Base-by-base conservation (phyloP, 257 asterid genomes). In the Penstemon davidsonii region DNA sequence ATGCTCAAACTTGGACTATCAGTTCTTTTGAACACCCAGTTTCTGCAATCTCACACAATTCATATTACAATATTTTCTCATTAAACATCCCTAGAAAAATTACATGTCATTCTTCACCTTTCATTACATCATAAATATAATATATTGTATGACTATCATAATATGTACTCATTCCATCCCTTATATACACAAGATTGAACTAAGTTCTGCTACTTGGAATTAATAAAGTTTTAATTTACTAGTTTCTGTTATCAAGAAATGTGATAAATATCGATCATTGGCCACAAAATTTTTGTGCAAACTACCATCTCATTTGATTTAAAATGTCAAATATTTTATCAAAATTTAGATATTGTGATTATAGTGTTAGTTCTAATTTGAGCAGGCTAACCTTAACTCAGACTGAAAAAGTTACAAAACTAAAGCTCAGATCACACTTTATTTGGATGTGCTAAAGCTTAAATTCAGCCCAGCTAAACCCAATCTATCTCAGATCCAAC, bases 391-490 rank as follows among this genome's bases (percentile, higher is more conserved):
- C 61, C 71, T 45, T 55, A 42, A 62, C 55, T 44, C 12, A 40
- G 43, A 66, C 54, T 13, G 25, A 63, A 69, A 52, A 9, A 8
- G 9, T 46, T 54, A 47, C 33, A 25, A 69, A 64, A 53, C 57
- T 49, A 42, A 58, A 13, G 38, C 41, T 57, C 37, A 11, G 12
- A 25, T 25, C 33, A 25, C 10, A 62, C 40, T 50, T 53, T n/a
- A 37, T 45, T n/a, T 9, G 18, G 36, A 45, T 61, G 67, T 55
- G 57, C 54, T 45, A 25, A 39, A 51, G 62, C 39, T 5, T 7
- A 40, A 50, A 59, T 66, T 43, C 51, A 58, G 18, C 51, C 55
- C 49, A 54, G 67, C 49, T 19, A 15, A 62, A 53, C 19, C 55
- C 53, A 18, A 25, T 40, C 5, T 52, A 37, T 3, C n/a, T 9